Evolutionary conservation across 2,329 filamentous ascomycete genomes (phyloP).

Genomic region (Teratosphaeria gauchensis): DNA sequence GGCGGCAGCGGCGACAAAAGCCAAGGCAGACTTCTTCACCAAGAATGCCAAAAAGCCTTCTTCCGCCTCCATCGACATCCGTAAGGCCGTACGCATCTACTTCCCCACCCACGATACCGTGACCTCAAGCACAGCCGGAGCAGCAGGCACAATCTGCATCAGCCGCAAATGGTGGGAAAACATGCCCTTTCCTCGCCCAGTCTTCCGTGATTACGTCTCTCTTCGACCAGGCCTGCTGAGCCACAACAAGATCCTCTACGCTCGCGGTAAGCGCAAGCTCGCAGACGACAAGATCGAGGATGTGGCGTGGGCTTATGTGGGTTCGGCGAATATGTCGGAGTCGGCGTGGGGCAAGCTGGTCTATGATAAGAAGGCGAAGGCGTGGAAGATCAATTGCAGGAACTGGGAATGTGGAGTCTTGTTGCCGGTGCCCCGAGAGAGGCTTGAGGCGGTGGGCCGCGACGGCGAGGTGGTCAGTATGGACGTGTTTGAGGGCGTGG

Average conservation of each 20-base stretch:
- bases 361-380: slow-evolving; percentile 55
- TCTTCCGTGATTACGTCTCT: slow-evolving; percentile 69
- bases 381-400: slow-evolving; percentile 67
- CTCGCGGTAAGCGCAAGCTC: slow-evolving; percentile 22
- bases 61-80: slow-evolving; percentile 24
- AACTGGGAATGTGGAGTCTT: slow-evolving; percentile 97
- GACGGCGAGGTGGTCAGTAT: slow-evolving; percentile 23
- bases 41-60: slow-evolving; percentile 4
- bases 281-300: slow-evolving; percentile 13
- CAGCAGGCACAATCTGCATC: slow-evolving; percentile 75
- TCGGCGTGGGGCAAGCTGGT: slow-evolving; percentile 83
- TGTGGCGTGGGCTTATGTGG: slow-evolving; percentile 70
- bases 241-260: slow-evolving; percentile 61
- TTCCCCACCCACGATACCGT: slow-evolving; percentile 66
- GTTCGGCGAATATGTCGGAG: slow-evolving; percentile 85
- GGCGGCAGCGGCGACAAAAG: slow-evolving; percentile 6
- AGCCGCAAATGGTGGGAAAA: slow-evolving; percentile 62
- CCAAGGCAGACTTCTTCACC: slow-evolving; percentile 18
- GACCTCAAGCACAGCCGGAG: slow-evolving; percentile 26
- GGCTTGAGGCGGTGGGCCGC: slow-evolving; percentile 9
- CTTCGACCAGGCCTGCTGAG: slow-evolving; percentile 63
- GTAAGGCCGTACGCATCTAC: slow-evolving; percentile 59
- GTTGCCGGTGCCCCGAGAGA: slow-evolving; percentile 43
- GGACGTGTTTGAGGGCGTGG: slow-evolving; percentile 42
- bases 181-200: slow-evolving; percentile 56